A percentile compares a stretch with the other conserved stretches of the same genome.
phyloP scores from a whole-genome alignment of 805 yeast species.

The Zygoascus bituminiphila region DNA sequence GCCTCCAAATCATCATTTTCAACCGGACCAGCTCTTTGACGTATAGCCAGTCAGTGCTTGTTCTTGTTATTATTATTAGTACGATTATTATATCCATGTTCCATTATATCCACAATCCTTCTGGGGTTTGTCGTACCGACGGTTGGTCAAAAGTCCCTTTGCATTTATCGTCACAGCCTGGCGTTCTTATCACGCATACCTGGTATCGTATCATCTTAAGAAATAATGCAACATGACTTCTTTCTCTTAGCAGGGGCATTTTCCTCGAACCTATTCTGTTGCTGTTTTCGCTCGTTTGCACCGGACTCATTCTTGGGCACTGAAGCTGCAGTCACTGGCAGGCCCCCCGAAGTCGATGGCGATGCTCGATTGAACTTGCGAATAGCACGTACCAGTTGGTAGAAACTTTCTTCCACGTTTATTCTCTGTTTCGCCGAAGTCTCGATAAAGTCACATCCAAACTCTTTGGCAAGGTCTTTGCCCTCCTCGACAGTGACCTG shows the following conservation, averaged over 20 bases:
- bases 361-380: slow-evolving; percentile 15
- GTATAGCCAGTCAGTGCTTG: too few relatives aligned
- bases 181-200: too few relatives aligned
- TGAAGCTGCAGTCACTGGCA: not conserved
- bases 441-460: slow-evolving; percentile 66
- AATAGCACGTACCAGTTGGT: slow-evolving; percentile 34
- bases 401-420: slow-evolving; percentile 83
- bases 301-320: not conserved
- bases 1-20: too few relatives aligned
- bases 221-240: slow-evolving; percentile 2
- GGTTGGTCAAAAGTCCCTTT: too few relatives aligned
- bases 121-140: too few relatives aligned
- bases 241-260: not conserved
- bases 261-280: not conserved
- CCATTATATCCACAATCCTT: not conserved
- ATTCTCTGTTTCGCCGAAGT: slow-evolving; percentile 87
- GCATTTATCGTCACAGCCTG: too few relatives aligned
- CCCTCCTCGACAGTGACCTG: slow-evolving; percentile 82
- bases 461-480: slow-evolving; percentile 57
- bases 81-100: not conserved
- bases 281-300: not conserved
- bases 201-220: too few relatives aligned
- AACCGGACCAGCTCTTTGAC: too few relatives aligned
- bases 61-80: not conserved
- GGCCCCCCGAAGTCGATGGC: not conserved